A percentile compares a stretch with the other conserved stretches of the same genome.
Conservation (phyloP, 1,284 basidiomycete species). For the Rhodotorula glutinis region DNA sequence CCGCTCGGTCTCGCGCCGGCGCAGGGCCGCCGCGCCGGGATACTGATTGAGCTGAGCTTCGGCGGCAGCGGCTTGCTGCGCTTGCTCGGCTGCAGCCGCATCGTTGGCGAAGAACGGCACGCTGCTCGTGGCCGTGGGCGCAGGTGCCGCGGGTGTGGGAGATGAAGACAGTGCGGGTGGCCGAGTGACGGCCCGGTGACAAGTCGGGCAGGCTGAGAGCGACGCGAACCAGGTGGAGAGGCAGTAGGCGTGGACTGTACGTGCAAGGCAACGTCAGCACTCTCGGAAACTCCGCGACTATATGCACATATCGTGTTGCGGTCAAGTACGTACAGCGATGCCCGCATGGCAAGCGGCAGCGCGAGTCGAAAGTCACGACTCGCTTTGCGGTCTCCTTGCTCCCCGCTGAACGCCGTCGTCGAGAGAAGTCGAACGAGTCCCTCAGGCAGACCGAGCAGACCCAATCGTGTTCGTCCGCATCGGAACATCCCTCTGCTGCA, state of each 20-base stretch:
- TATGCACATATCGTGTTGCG: too few relatives aligned
- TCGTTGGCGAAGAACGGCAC: background rate
- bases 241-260: slow-evolving; percentile 17
- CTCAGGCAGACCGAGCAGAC: slow-evolving; percentile 17
- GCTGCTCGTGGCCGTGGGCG: background rate
- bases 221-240: slow-evolving; percentile 13
- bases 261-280: too few relatives aligned
- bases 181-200: background rate
- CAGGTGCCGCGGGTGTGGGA: background rate
- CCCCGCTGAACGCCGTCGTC: background rate
- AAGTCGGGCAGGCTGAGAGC: slow-evolving; percentile 18
- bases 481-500: too few relatives aligned
- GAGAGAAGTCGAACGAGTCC: background rate
- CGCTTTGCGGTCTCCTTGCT: background rate
- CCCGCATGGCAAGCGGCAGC: background rate
- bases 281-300: too few relatives aligned
- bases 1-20: background rate
- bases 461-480: background rate
- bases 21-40: background rate
- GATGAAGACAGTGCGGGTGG: background rate
- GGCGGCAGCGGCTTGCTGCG: background rate
- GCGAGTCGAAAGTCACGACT: background rate
- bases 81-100: background rate
- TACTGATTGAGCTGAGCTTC: background rate
- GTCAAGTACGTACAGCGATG: slow-evolving; percentile 5